Conservation (phyloP, 2,329 filamentous ascomycete genomes). For the Claviceps citrina region DNA sequence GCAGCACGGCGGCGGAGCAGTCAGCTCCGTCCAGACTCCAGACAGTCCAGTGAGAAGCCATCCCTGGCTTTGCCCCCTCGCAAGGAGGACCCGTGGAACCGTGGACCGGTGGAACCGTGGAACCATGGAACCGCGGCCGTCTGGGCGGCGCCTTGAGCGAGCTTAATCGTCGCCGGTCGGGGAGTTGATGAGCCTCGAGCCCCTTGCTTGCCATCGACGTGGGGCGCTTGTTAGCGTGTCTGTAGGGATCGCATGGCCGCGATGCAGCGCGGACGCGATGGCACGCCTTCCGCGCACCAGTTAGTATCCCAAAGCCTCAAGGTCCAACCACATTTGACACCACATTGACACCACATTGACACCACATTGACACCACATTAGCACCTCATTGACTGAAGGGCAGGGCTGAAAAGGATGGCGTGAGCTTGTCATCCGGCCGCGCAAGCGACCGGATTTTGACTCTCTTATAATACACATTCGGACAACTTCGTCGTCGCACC, state of each 20-base stretch:
- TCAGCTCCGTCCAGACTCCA: conserved; percentile 5
- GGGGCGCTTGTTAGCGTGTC: conserved; percentile 7
- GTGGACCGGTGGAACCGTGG: neutral
- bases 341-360: no score
- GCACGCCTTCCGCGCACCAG: conserved; percentile 1
- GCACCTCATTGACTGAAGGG: neutral
- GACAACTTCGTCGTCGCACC: neutral
- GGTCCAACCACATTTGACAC: neutral
- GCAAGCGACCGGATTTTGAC: neutral
- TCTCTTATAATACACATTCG: neutral
- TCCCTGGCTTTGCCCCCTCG: conserved; percentile 7
- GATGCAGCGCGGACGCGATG: conserved; percentile 7
- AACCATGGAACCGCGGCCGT: conserved; percentile 5
- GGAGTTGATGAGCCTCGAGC: conserved; percentile 4
- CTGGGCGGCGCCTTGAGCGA: neutral
- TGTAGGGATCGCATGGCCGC: conserved; percentile 9
- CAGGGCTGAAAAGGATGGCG: neutral
- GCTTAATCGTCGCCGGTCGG: neutral
- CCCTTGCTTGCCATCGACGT: conserved; percentile 6
- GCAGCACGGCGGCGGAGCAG: conserved; percentile 6
- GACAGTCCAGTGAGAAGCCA: conserved; percentile 6
- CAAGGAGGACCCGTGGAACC: conserved; percentile 6
- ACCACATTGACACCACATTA: neutral
- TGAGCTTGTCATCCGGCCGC: neutral
- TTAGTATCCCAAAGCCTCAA: neutral